phyloP scores from a whole-genome alignment of 2,329 filamentous ascomycete genomes.

The Curvularia sp. region DNA sequence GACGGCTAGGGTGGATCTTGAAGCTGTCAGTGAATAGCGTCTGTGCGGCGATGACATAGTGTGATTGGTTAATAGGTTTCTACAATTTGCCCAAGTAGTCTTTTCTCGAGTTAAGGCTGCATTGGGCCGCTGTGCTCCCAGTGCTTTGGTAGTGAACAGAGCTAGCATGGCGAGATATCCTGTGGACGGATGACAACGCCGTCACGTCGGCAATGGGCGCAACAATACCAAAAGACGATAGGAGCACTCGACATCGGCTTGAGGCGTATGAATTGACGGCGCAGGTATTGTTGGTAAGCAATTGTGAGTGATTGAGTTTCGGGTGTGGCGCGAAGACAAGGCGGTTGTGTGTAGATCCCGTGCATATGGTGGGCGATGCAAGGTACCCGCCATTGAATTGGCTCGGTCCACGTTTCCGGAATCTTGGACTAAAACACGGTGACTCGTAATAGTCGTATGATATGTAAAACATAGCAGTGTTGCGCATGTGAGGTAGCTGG shows the following conservation, averaged over 20 bases:
- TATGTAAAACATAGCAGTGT: neutral
- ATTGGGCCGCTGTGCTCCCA: neutral
- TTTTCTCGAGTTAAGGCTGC: neutral
- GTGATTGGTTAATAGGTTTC: neutral
- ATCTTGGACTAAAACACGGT: neutral
- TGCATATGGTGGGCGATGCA: conserved; percentile 7
- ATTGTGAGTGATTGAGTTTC: neutral
- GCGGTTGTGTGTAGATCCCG: conserved; percentile 10
- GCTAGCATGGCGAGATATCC: neutral
- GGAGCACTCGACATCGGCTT: neutral
- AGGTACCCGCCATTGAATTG: conserved; percentile 14
- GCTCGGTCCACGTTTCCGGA: conserved; percentile 5
- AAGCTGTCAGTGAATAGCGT: neutral
- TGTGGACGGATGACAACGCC: neutral
- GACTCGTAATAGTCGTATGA: conserved; percentile 2
- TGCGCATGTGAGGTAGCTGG: neutral
- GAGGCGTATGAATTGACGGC: neutral
- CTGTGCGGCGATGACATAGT: neutral
- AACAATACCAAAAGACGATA: neutral
- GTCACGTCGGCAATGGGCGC: conserved; percentile 1
- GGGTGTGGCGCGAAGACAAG: conserved; percentile 10
- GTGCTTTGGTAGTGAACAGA: too few species aligned
- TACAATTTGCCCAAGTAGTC: neutral
- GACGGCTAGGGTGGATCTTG: conserved; percentile 1
- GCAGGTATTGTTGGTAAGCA: neutral